Base-by-base conservation (phyloP, 495 filamentous ascomycete genomes). In the Niebla homalea region DNA sequence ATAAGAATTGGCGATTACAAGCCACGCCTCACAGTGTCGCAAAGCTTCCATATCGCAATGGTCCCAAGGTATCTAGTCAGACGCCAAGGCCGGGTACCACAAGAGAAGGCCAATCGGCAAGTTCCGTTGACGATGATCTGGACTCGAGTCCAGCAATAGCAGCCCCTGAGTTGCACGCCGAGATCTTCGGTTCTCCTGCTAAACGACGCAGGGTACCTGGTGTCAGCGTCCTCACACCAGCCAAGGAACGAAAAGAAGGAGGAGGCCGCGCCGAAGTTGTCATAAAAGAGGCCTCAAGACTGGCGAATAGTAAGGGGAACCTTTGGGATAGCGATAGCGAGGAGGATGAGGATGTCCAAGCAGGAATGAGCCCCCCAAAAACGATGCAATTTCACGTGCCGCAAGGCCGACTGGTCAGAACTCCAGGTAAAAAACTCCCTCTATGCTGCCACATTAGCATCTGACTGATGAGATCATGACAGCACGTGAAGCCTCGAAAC, bases 351-450 rank as follows among this genome's bases (percentile, higher is more conserved):
- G 68, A 77, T 2, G 74, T 73, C 2, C 68, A 67, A 10, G 54
- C 78, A 12, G 86, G 79, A 0, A 78, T 88, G 57, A 94, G 87
- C 59, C 92, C 93, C 35, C 92, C 92, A 0, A 95, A 95, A 68
- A 99, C 92, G 22, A 94, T 99, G 64, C 89, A 95, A 60, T 99
- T 99, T 61, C 84, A 87, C 58, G 71, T 99, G 50, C 89, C 89
- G 49, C 84, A 87, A 59, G 84, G 81, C 43, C 80, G 85, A 54
- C 64, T 99, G 29, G 65, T 99, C 68, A 88, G 92, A 57, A 99
- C 92, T 21, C 92, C 92, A 50, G 88, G 88, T 87, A 71, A 59
- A 11, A n/a, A 25, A 21, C 15, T 18, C 47, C n/a, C 11, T 22
- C 19, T 15, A 38, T 46, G 51, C n/a, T 46, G 37, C 53, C 36